These are phyloP conservation scores for Candida gigantensis DNA, from an alignment of 1,139 yeast species.

Conservation along the genomic window DNA sequence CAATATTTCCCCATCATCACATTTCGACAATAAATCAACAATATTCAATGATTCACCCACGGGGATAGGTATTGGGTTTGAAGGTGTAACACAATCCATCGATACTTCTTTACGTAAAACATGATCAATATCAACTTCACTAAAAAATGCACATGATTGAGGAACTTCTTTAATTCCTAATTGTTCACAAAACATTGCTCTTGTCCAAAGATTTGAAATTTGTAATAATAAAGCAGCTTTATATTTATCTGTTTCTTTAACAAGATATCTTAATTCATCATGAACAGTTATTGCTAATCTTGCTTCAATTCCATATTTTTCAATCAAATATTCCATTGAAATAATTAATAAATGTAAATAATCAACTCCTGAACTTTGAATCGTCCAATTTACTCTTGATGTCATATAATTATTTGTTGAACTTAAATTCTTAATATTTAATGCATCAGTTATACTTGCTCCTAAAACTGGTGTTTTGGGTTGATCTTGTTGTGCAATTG, in stretches of 20 bases:
- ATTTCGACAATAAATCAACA: slow-evolving; percentile 43
- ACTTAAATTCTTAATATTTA: slow-evolving; percentile 65
- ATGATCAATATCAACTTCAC: slow-evolving; percentile 88
- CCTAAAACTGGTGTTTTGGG: slow-evolving; percentile 94
- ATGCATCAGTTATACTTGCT: slow-evolving; percentile 88
- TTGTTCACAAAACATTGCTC: slow-evolving; percentile 94
- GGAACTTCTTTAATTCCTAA: slow-evolving; percentile 89
- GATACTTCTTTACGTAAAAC: slow-evolving; percentile 88
- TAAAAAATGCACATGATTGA: slow-evolving; percentile 92
- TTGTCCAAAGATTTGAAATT: slow-evolving; percentile 89
- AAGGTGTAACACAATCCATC: slow-evolving; percentile 87
- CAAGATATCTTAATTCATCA: slow-evolving; percentile 88
- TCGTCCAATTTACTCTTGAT: slow-evolving; percentile 95
- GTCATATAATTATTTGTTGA: slow-evolving; percentile 74
- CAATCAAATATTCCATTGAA: slow-evolving; percentile 82
- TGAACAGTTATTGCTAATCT: slow-evolving; percentile 87
- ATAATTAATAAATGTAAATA: slow-evolving; percentile 82
- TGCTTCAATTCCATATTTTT: slow-evolving; percentile 69
- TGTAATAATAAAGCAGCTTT: slow-evolving; percentile 82
- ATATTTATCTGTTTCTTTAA: slow-evolving; percentile 69
- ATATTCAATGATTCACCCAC: slow-evolving; percentile 82
- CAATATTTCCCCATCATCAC: slow-evolving; percentile 23
- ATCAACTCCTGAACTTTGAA: slow-evolving; percentile 97
- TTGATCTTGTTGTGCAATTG: slow-evolving; percentile 77
- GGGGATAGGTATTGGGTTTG: slow-evolving; percentile 69